phyloP scores from a whole-genome alignment of 345 rosid genomes.

The Clausena lansium region DNA sequence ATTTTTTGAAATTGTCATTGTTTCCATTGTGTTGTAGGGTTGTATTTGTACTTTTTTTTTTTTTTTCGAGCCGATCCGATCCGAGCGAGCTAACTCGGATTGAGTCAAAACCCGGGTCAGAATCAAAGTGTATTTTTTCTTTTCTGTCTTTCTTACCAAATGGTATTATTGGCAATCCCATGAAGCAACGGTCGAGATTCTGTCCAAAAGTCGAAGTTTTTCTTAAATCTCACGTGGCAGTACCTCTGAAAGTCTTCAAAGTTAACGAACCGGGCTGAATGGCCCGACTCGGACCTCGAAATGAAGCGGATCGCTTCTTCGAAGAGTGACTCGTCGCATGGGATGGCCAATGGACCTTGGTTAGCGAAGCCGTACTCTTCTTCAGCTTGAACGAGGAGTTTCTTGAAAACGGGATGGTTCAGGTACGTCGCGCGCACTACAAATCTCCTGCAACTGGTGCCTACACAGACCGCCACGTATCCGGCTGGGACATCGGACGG shows the following conservation, averaged over 20 bases:
- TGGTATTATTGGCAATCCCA: conserved; percentile 43
- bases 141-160: conserved; percentile 38
- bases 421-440: conserved; percentile 85
- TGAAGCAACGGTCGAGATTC: conserved; percentile 84
- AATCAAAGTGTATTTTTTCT: conserved; percentile 1
- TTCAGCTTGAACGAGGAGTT: conserved; percentile 69
- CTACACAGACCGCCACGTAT: conserved; percentile 85
- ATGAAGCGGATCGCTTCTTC: conserved; percentile 73
- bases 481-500: conserved; percentile 94
- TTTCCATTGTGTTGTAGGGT: too few relatives aligned
- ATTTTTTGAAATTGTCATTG: too few relatives aligned
- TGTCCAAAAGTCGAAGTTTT: conserved; percentile 51
- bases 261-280: conserved; percentile 41
- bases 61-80: too few relatives aligned
- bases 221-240: conserved; percentile 51
- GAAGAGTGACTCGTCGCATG: conserved; percentile 84
- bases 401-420: conserved; percentile 81
- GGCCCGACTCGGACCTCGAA: conserved; percentile 58
- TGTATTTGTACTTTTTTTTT: neutral
- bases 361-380: conserved; percentile 83
- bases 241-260: conserved; percentile 58
- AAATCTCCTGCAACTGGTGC: conserved; percentile 58
- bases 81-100: conserved; percentile 21
- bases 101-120: conserved; percentile 38
- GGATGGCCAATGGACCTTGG: conserved; percentile 82